A percentile compares a stretch with the other conserved stretches of the same genome.
Conservation (phyloP, 1,284 basidiomycete species). For the Puccinia horiana region DNA sequence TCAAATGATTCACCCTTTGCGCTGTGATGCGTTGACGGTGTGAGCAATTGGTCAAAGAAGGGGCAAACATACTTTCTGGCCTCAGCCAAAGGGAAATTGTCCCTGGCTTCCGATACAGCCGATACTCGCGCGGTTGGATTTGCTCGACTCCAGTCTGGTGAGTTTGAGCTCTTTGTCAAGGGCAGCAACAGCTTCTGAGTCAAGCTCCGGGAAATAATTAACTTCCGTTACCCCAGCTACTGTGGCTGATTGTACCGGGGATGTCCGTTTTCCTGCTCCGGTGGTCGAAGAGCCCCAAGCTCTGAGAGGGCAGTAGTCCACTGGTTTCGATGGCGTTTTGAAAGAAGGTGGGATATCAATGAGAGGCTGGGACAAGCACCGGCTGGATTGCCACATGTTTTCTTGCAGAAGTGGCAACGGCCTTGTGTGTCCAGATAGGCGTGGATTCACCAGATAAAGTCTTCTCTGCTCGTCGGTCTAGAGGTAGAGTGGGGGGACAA, state of each 20-base stretch:
- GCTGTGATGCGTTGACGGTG: no score
- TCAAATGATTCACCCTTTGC: no score
- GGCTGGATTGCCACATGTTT: conserved; percentile 18
- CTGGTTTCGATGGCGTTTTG: neutral
- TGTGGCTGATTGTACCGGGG: neutral
- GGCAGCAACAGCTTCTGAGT: neutral
- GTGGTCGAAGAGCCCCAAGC: neutral
- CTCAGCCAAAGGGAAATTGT: no score
- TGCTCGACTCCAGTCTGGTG: no score
- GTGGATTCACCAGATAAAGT: neutral
- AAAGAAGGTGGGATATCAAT: neutral
- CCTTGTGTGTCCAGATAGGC: conserved; percentile 6
- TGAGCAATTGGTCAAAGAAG: no score
- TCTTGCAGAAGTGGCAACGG: conserved; percentile 26
- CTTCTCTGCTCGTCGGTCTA: neutral
- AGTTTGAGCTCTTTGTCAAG: conserved; percentile 3
- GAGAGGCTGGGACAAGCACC: neutral
- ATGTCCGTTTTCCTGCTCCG: conserved; percentile 6
- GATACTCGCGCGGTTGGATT: no score
- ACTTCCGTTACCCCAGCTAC: neutral
- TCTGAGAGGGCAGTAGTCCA: neutral
- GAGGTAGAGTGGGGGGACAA: neutral
- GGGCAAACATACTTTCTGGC: no score
- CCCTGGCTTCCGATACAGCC: no score
- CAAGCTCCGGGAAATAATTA: neutral